Percentiles rank a stretch among this genome's conserved stretches.
Conservation (phyloP, 345 rosid genomes). For the Gossypium anomalum region DNA sequence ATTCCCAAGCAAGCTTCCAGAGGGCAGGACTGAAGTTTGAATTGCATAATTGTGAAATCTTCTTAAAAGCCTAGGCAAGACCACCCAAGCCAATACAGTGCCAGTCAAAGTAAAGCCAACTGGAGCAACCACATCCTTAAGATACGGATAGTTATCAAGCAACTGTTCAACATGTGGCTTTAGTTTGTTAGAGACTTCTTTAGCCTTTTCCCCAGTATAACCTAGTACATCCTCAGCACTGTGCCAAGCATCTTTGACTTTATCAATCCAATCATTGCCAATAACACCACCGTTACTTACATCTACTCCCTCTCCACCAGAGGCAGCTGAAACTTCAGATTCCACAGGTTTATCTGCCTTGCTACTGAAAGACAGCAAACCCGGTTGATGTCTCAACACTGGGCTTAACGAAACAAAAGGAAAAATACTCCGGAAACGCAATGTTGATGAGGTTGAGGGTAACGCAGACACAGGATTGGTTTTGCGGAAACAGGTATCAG, state of each 20-base stretch:
- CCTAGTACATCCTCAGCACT: constrained; percentile 36
- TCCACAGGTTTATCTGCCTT: constrained; percentile 34
- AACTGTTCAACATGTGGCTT: constrained; percentile 56
- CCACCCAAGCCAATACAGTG: constrained; percentile 75
- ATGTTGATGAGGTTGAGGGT: constrained; percentile 19
- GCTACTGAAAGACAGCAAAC: constrained; percentile 44
- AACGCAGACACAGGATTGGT: constrained; percentile 18
- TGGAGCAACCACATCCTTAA: constrained; percentile 59
- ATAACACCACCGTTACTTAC: constrained; percentile 24
- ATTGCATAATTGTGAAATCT: constrained; percentile 59
- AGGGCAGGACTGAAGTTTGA: constrained; percentile 48
- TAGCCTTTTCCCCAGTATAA: constrained; percentile 54
- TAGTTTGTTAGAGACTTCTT: constrained; percentile 49
- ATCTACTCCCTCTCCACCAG: constrained; percentile 35
- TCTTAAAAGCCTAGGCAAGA: constrained; percentile 79
- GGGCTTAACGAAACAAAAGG: constrained; percentile 34
- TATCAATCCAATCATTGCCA: constrained; percentile 51
- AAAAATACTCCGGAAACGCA: constrained; percentile 16
- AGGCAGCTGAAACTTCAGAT: constrained; percentile 28
- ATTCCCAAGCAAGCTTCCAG: constrained; percentile 31
- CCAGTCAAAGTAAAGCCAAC: constrained; percentile 50
- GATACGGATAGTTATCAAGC: constrained; percentile 61
- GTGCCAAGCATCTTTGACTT: constrained; percentile 53
- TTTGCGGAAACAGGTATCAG: constrained; percentile 11
- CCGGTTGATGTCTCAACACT: constrained; percentile 23